A percentile compares a stretch with the other conserved stretches of the same genome.
These are phyloP conservation scores for Eimeria tenella DNA, from an alignment of 169 alveolate species.

Conservation along the genomic window DNA sequence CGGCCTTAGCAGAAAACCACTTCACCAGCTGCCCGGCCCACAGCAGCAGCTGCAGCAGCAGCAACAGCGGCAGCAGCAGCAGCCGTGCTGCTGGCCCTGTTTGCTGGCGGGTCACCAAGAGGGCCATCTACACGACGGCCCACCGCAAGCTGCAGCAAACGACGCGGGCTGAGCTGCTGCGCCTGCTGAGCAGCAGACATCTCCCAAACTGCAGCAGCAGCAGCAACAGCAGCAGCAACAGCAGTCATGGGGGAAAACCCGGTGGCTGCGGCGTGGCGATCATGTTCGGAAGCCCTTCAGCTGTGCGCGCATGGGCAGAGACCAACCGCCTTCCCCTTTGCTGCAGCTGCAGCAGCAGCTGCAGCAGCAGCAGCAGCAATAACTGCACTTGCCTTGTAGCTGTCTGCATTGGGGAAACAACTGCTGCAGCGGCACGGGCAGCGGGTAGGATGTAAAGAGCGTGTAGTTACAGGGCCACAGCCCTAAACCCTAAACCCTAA, in stretches of 20 bases:
- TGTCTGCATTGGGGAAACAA: slow-evolving; percentile 20
- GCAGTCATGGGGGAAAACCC: background rate
- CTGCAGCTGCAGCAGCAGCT: slow-evolving; percentile 10
- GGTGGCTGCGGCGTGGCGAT: slow-evolving; percentile 5
- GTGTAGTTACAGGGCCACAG: no score
- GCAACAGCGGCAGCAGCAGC: slow-evolving; percentile 39
- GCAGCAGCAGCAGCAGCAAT: slow-evolving; percentile 20
- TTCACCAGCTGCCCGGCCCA: background rate
- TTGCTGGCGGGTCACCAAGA: background rate
- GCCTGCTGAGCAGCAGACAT: background rate
- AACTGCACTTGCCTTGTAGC: background rate
- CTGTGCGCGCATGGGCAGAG: background rate
- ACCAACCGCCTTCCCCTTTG: background rate
- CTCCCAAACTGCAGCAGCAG: background rate
- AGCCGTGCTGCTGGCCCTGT: background rate
- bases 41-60: slow-evolving; percentile 18
- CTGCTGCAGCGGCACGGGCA: background rate
- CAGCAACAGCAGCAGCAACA: slow-evolving; percentile 8
- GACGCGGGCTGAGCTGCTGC: background rate
- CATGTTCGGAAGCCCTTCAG: slow-evolving; percentile 40
- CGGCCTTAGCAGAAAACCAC: background rate
- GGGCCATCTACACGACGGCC: background rate
- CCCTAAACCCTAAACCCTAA: no score
- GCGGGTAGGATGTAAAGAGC: background rate
- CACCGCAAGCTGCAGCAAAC: background rate